phyloP scores from a whole-genome alignment of 2,329 filamentous ascomycete genomes.

The Scortechinia acanthostroma region DNA sequence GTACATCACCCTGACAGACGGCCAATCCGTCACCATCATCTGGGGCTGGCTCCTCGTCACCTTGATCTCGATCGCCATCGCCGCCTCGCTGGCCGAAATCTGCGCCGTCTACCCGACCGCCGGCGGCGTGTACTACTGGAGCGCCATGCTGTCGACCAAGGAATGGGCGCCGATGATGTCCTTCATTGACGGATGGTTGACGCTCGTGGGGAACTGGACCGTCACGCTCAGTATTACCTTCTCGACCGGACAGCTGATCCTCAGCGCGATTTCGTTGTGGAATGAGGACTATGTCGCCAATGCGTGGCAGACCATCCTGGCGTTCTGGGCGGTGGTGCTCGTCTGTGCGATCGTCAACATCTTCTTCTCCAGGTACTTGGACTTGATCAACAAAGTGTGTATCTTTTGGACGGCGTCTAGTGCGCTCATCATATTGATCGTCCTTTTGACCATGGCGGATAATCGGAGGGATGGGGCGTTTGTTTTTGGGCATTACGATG shows the following conservation, averaged over 20 bases:
- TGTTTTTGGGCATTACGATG: conserved; percentile 65
- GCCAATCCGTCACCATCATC: conserved; percentile 63
- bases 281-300: conserved; percentile 63
- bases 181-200: conserved; percentile 72
- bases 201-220: conserved; percentile 73
- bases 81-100: conserved; percentile 66
- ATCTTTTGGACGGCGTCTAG: conserved; percentile 66
- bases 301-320: conserved; percentile 62
- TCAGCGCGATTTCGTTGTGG: conserved; percentile 64
- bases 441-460: conserved; percentile 53
- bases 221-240: conserved; percentile 81
- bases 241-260: conserved; percentile 39
- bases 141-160: conserved; percentile 64
- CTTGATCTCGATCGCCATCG: conserved; percentile 65
- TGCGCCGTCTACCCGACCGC: conserved; percentile 72
- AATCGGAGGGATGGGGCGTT: conserved; percentile 41
- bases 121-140: conserved; percentile 73
- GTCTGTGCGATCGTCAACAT: conserved; percentile 59
- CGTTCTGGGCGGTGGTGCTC: conserved; percentile 67
- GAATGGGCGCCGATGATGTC: conserved; percentile 54
- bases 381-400: conserved; percentile 66
- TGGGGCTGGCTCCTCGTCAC: conserved; percentile 68
- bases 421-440: conserved; percentile 40
- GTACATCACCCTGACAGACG: conserved; percentile 58
- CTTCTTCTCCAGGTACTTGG: conserved; percentile 50